phyloP scores from a whole-genome alignment of 2,329 filamentous ascomycete genomes.

The Cyphellophora attinorum region DNA sequence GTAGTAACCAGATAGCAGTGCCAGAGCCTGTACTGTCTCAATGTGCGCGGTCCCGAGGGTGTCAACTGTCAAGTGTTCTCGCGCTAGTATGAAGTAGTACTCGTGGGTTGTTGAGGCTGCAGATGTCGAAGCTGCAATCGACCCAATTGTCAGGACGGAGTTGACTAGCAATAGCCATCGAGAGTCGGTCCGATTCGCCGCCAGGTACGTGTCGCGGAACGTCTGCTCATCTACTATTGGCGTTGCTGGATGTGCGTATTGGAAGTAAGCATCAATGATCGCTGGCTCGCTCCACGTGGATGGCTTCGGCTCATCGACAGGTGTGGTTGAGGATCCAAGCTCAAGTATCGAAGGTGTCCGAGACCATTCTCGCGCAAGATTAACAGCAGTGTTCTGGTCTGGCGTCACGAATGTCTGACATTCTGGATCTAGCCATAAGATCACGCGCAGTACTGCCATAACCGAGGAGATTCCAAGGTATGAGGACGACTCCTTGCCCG shows the following conservation, averaged over 20 bases:
- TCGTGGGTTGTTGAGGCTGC: slow-evolving; percentile 57
- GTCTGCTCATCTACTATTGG: slow-evolving; percentile 65
- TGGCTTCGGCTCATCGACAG: slow-evolving; percentile 37
- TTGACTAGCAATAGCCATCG: slow-evolving; percentile 66
- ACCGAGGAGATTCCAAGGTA: slow-evolving; percentile 68
- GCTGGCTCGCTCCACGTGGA: slow-evolving; percentile 56
- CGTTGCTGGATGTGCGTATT: slow-evolving; percentile 60
- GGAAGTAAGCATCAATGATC: slow-evolving; percentile 67
- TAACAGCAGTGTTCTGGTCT: neutral
- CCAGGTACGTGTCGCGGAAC: slow-evolving; percentile 57
- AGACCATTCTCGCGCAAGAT: slow-evolving; percentile 25
- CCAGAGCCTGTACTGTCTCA: slow-evolving; percentile 63
- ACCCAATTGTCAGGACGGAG: slow-evolving; percentile 68
- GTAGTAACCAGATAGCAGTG: slow-evolving; percentile 65
- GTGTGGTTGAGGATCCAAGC: slow-evolving; percentile 21
- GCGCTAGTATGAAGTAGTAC: slow-evolving; percentile 56
- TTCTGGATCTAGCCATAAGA: slow-evolving; percentile 46
- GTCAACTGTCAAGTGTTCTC: slow-evolving; percentile 57
- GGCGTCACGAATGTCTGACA: slow-evolving; percentile 23
- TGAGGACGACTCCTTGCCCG: slow-evolving; percentile 52
- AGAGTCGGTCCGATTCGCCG: slow-evolving; percentile 53
- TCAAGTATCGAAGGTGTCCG: slow-evolving; percentile 23
- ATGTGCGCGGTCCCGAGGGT: slow-evolving; percentile 60
- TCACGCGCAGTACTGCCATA: slow-evolving; percentile 64
- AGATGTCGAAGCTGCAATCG: slow-evolving; percentile 55